Percentiles rank a stretch among this genome's conserved stretches.
These are phyloP conservation scores for Roridomyces roridus DNA, from an alignment of 768 basidiomycete genomes.

Conservation along the genomic window DNA sequence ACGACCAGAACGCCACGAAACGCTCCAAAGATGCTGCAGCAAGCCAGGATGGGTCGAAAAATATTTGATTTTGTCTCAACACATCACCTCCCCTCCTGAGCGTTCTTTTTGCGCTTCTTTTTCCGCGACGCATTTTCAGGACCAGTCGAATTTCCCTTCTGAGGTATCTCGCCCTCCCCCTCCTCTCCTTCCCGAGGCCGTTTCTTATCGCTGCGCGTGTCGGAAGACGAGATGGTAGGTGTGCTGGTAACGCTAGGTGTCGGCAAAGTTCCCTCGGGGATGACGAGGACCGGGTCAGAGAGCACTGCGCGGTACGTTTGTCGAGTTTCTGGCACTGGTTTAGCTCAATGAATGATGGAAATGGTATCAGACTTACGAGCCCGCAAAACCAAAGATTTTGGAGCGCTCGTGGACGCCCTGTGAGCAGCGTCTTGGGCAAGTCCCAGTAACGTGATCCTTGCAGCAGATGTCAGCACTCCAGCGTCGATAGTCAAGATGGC, in stretches of 20 bases:
- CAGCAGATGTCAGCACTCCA: neutral
- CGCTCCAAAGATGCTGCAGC: too few relatives aligned
- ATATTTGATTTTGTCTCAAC: too few relatives aligned
- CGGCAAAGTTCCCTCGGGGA: constrained; percentile 43
- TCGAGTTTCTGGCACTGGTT: constrained; percentile 65
- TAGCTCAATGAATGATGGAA: neutral
- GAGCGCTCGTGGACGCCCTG: constrained; percentile 60
- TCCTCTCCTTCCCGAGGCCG: constrained; percentile 30
- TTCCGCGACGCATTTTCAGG: constrained; percentile 29
- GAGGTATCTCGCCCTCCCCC: neutral
- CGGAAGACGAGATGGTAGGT: neutral
- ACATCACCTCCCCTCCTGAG: constrained; percentile 12
- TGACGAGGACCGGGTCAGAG: constrained; percentile 73
- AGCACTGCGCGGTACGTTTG: constrained; percentile 81
- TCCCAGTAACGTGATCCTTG: constrained; percentile 70
- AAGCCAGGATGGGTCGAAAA: too few relatives aligned
- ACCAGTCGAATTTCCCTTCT: neutral
- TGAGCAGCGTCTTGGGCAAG: constrained; percentile 73
- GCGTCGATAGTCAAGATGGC: neutral
- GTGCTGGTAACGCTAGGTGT: neutral
- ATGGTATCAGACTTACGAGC: constrained; percentile 60
- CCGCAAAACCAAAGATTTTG: constrained; percentile 73
- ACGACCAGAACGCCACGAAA: too few relatives aligned
- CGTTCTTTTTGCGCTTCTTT: constrained; percentile 37
- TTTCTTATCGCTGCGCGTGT: constrained; percentile 17